These are phyloP conservation scores for Kandelia obovata DNA, from an alignment of 345 rosid species.

Conservation along the genomic window DNA sequence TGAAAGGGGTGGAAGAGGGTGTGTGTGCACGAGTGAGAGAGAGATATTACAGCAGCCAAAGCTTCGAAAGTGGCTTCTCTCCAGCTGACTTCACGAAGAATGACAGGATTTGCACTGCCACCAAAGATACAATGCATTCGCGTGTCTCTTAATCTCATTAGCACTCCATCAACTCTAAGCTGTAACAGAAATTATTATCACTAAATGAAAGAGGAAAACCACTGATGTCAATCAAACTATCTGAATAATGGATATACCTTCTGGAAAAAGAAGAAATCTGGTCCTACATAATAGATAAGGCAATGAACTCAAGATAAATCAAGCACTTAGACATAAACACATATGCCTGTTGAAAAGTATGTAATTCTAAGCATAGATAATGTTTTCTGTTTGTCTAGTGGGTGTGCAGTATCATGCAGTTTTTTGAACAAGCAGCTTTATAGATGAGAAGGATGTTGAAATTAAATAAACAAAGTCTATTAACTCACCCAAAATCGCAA, in stretches of 20 bases:
- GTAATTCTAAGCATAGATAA: background rate
- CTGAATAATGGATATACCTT: too few species aligned
- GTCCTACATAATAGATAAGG: too few species aligned
- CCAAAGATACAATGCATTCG: conserved; percentile 70
- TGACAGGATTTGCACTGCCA: conserved; percentile 40
- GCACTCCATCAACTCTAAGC: conserved; percentile 98
- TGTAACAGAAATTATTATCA: conserved; percentile 19
- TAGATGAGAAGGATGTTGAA: background rate
- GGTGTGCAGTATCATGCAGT: too few species aligned
- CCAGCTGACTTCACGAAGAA: conserved; percentile 91
- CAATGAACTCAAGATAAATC: background rate
- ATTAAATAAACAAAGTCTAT: conserved; percentile 1
- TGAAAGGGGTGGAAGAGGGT: background rate
- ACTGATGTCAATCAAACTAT: too few species aligned
- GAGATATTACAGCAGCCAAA: conserved; percentile 56
- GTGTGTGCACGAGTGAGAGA: background rate
- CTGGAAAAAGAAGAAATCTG: too few species aligned
- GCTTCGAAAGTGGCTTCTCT: conserved; percentile 79
- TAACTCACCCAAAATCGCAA: conserved; percentile 90
- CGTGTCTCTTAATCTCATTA: conserved; percentile 94
- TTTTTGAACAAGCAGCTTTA: too few species aligned
- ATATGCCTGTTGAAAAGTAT: background rate
- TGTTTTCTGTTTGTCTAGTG: too few species aligned
- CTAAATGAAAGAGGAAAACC: background rate
- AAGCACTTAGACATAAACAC: background rate